phyloP scores from a whole-genome alignment of 169 alveolate genomes.

The Cryptosporidium sp. region DNA sequence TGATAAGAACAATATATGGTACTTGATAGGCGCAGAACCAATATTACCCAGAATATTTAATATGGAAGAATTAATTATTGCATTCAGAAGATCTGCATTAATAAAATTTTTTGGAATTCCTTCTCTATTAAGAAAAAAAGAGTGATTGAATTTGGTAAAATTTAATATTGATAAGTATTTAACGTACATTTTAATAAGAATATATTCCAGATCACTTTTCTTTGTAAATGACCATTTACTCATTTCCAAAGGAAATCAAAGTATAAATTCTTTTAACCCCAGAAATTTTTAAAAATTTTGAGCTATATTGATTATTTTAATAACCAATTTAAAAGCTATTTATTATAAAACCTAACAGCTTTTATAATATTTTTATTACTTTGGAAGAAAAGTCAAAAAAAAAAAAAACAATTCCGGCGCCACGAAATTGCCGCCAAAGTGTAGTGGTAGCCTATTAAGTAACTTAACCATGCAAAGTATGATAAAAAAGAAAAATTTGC shows the following conservation, averaged over 20 bases:
- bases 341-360: not conserved
- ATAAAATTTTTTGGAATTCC: constrained; percentile 48
- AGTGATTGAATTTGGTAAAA: not conserved
- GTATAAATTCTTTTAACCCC: not conserved
- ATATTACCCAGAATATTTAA: constrained; percentile 23
- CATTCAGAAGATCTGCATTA: constrained; percentile 3
- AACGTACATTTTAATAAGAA: constrained; percentile 54
- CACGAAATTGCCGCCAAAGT: not conserved
- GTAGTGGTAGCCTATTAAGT: not conserved
- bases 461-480: constrained; percentile 2
- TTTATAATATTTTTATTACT: too few species aligned
- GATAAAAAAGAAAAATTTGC: not conserved
- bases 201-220: constrained; percentile 19
- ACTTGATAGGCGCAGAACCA: constrained; percentile 53
- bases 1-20: constrained; percentile 38
- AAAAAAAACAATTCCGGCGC: not conserved
- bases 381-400: not conserved
- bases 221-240: constrained; percentile 6
- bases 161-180: not conserved
- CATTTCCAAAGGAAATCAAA: not conserved
- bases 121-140: constrained; percentile 11
- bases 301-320: too few species aligned
- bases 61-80: constrained; percentile 28
- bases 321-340: not conserved
- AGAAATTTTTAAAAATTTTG: too few species aligned